These are phyloP conservation scores for Trypanosoma congolense DNA, from an alignment of 208 protist genomes.

Conservation along the genomic window DNA sequence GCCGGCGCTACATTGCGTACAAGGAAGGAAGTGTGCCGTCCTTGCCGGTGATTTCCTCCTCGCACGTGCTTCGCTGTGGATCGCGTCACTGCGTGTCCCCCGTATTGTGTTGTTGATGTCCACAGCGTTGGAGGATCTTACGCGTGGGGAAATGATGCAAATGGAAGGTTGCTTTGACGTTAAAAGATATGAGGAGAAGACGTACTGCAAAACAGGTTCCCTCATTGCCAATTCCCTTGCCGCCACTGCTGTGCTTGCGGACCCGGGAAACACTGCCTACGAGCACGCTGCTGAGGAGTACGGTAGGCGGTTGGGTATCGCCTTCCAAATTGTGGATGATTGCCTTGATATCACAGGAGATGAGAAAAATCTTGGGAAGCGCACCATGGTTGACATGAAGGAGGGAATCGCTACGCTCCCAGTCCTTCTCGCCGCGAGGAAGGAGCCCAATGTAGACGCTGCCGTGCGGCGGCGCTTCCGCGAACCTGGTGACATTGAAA, in stretches of 20 bases:
- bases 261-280: slow-evolving; percentile 40
- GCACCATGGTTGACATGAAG: slow-evolving; percentile 75
- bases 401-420: slow-evolving; percentile 78
- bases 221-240: slow-evolving; percentile 91
- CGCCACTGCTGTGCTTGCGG: slow-evolving; percentile 79
- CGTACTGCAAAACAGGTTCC: slow-evolving; percentile 92
- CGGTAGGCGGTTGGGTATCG: slow-evolving; percentile 91
- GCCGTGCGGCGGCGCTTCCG: slow-evolving; percentile 57
- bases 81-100: slow-evolving; percentile 75
- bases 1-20: slow-evolving; percentile 69
- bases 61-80: slow-evolving; percentile 83
- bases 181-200: slow-evolving; percentile 84
- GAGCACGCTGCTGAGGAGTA: slow-evolving; percentile 67
- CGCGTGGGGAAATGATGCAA: slow-evolving; percentile 92
- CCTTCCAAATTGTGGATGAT: slow-evolving; percentile 94
- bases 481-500: slow-evolving; percentile 30
- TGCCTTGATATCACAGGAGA: slow-evolving; percentile 90
- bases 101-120: slow-evolving; percentile 92
- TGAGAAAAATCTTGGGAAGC: slow-evolving; percentile 72
- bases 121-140: slow-evolving; percentile 88
- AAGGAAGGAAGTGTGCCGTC: slow-evolving; percentile 86
- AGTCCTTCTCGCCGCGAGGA: slow-evolving; percentile 62
- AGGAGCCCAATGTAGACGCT: slow-evolving; percentile 41
- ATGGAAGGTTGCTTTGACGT: slow-evolving; percentile 86
- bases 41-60: slow-evolving; percentile 93